Evolutionary conservation across 2,329 filamentous ascomycete species (phyloP), one percentile per base, ranked within the genome.

Genomic region (Fusarium sp.): DNA sequence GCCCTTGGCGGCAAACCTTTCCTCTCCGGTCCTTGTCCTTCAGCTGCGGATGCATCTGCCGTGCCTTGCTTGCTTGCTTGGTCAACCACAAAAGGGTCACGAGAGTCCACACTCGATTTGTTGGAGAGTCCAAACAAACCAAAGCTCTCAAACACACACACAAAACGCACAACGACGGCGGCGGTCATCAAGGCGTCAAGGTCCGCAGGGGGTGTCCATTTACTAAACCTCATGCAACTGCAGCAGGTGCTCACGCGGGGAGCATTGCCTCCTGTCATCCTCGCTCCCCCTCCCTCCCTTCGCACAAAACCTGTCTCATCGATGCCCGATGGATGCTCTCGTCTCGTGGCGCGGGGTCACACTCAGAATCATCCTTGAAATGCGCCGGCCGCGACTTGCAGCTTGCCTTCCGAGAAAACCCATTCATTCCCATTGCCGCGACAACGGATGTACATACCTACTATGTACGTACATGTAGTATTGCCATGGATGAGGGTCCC

Each of bases 381-480:
- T 71, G 65, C 68, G 66, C 59, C 46, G 69, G 66, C 59, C 46
- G 69, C 51, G 60, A 72, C 66, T 75, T 70, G 67, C 67, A 69
- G 65, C 61, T 64, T 66, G 69, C 64, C 49, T 51, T 71, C 64
- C 64, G 67, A 72, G 59, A 70, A 67, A 63, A 66, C 46, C 40
- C 67, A 66, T 67, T 33, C 31, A 33, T 33, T 33, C 33, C 53
- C 42, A 68, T 67, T 67, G 57, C 62, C 60, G 65, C 51, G 56
- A 71, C 62, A 70, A 67, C 55, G 33, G 51, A 55, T 38, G 44
- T 64, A 55, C 42, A 17, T 62, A 42, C 36, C 36, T 67, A 31
- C 44, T 31, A 67, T 16, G 12, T 29, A 51, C 17, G 46, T 51
- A 29, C 46, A 51, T 51, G 24, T 51, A 11, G 24, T 31, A 31